These are phyloP conservation scores for Leucocoprinus birnbaumii DNA, from an alignment of 768 basidiomycete genomes.

Conservation along the genomic window DNA sequence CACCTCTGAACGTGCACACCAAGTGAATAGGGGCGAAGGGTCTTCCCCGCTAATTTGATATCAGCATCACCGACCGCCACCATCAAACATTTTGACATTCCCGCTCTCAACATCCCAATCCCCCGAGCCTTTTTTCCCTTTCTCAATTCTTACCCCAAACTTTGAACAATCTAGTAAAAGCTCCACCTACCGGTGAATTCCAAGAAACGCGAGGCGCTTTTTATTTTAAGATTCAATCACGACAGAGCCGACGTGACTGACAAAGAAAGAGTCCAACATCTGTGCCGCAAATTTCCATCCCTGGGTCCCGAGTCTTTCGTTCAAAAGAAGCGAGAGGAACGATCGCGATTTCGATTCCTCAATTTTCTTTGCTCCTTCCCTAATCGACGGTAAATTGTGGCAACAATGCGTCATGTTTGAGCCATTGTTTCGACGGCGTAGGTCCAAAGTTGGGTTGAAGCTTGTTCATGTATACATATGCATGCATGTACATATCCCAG, in stretches of 20 bases:
- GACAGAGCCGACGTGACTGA: too few species aligned
- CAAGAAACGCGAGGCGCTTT: background rate
- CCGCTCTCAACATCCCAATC: background rate
- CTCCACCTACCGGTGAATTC: conserved; percentile 2
- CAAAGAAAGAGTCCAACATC: background rate
- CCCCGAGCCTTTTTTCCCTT: conserved; percentile 1
- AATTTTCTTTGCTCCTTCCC: conserved; percentile 8
- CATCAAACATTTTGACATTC: background rate
- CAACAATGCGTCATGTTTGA: background rate
- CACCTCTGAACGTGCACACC: conserved; percentile 1
- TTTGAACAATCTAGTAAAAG: background rate
- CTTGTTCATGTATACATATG: background rate
- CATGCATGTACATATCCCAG: background rate
- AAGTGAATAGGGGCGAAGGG: background rate
- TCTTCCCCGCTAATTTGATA: background rate
- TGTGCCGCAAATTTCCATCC: background rate
- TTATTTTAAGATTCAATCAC: background rate
- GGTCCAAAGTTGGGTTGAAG: background rate
- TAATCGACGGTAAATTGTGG: background rate
- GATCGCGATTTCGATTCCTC: background rate
- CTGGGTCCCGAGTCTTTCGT: conserved; percentile 2
- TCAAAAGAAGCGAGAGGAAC: background rate
- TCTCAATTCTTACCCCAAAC: background rate
- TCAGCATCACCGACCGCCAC: background rate
- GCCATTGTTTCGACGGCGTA: background rate